Conservation (phyloP, 768 basidiomycete species). For the Amanita rubescens region DNA sequence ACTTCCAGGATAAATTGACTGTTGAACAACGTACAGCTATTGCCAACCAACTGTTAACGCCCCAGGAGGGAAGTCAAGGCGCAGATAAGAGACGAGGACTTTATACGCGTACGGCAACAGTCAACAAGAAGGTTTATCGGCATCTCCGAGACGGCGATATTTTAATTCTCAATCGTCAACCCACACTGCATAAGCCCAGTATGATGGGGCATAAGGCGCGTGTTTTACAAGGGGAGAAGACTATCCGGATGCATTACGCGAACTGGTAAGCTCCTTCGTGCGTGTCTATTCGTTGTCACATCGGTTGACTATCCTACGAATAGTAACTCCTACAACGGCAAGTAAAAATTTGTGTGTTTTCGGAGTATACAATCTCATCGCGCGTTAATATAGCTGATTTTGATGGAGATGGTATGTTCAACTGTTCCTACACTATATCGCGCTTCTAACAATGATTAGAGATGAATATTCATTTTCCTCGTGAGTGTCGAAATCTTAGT, state of each 20-base stretch:
- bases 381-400: constrained; percentile 59
- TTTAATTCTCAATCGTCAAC: constrained; percentile 93
- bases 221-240: constrained; percentile 92
- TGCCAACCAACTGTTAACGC: constrained; percentile 91
- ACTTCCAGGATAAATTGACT: constrained; percentile 67
- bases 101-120: constrained; percentile 65
- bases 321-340: constrained; percentile 97
- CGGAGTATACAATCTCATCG: not conserved
- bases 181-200: constrained; percentile 96
- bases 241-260: constrained; percentile 99
- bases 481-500: constrained; percentile 40
- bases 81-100: constrained; percentile 45
- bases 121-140: constrained; percentile 97
- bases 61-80: constrained; percentile 65
- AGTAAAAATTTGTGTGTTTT: constrained; percentile 15
- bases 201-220: constrained; percentile 99
- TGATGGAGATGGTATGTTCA: constrained; percentile 73
- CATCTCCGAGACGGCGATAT: constrained; percentile 94
- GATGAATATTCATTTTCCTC: constrained; percentile 99
- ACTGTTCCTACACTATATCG: constrained; percentile 1
- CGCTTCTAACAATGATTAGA: constrained; percentile 41
- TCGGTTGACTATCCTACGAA: constrained; percentile 13
- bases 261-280: constrained; percentile 66
- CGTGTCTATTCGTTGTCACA: constrained; percentile 1
- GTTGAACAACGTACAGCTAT: constrained; percentile 90